Base-by-base conservation (phyloP, 441 rosid species). In the Hura crepitans region DNA sequence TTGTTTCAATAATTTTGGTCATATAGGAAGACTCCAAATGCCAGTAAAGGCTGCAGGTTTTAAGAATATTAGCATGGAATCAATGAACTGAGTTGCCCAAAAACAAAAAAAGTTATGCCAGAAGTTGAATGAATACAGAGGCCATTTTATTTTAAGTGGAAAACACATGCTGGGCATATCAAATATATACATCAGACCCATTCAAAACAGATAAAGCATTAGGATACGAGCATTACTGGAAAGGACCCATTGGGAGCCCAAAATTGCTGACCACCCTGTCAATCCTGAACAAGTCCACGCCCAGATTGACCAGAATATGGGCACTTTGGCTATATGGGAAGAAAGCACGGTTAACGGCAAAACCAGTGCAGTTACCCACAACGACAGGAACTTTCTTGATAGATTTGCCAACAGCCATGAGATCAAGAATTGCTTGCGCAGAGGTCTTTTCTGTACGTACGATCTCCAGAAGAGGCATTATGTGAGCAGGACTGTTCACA, bases 391-490 rank as follows among this genome's bases (percentile, higher is more conserved):
- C 89, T 80, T 94, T 94, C 87, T 87, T 90, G 82, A 90, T 92
- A 69, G 77, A 71, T 75, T 90, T 94, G 53, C 97, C 97, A 72
- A 90, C 83, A 13, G 91, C 50, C 90, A 92, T 85, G 77, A 94
- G 96, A 88, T 94, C 97, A 65, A 94, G 88, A 77, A 90, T 89
- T 64, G 77, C 87, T 84, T 94, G 97, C 12, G 94, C 85, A 66
- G 97, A 94, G 74, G 97, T 94, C 73, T 76, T 94, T 37, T 87
- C 83, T 14, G 97, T 80, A 66, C 94, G 85, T 45, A 94, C 96
- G 67, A 92, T 94, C 91, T 94, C 99, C 78, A 92, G 85, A 75
- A 94, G 94, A 69, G 99, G 88, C 99, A 94, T 94, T 72, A 94
- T 77, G 77, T 94, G 97, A 65, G 99, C 99, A 64, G 99, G 99